Evolutionary conservation across 805 yeast species (phyloP).

Genomic region (Sugiyamaella smithiae): DNA sequence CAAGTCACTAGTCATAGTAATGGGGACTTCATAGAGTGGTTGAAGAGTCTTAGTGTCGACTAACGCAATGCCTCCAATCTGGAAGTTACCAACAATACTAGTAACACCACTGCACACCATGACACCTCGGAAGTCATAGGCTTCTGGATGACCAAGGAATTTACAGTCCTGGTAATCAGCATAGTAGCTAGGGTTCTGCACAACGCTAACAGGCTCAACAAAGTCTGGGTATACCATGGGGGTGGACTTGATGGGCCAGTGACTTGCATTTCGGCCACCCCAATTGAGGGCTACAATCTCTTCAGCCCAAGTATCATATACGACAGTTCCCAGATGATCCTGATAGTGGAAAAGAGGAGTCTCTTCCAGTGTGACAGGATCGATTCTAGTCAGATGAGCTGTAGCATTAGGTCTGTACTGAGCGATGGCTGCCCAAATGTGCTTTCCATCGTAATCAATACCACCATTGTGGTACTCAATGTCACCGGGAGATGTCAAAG

Average conservation of each 20-base stretch:
- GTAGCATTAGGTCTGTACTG: constrained; percentile 3
- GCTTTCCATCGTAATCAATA: constrained; percentile 1
- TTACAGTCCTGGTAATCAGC: constrained; percentile 7
- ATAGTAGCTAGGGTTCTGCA: constrained; percentile 2
- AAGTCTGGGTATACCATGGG: not conserved
- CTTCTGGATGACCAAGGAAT: constrained; percentile 1
- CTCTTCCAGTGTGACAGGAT: not conserved
- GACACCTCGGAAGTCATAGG: constrained; percentile 3
- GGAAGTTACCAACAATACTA: not conserved
- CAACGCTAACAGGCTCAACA: not conserved
- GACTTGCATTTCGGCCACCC: not conserved
- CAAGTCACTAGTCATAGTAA: constrained; percentile 3
- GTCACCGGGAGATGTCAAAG: not conserved
- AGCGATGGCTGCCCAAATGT: not conserved
- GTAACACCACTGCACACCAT: constrained; percentile 4
- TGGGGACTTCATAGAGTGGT: constrained; percentile 1
- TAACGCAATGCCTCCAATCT: constrained; percentile 2
- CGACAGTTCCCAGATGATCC: constrained; percentile 1
- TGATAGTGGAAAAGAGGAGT: not conserved
- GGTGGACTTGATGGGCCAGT: not conserved
- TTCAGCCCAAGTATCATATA: not conserved
- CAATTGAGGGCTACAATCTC: constrained; percentile 2
- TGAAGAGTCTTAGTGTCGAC: not conserved
- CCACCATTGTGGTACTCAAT: constrained; percentile 6
- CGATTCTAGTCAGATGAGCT: not conserved